phyloP scores from a whole-genome alignment of 1,139 yeast genomes.

The Wickerhamomyces sp. region DNA sequence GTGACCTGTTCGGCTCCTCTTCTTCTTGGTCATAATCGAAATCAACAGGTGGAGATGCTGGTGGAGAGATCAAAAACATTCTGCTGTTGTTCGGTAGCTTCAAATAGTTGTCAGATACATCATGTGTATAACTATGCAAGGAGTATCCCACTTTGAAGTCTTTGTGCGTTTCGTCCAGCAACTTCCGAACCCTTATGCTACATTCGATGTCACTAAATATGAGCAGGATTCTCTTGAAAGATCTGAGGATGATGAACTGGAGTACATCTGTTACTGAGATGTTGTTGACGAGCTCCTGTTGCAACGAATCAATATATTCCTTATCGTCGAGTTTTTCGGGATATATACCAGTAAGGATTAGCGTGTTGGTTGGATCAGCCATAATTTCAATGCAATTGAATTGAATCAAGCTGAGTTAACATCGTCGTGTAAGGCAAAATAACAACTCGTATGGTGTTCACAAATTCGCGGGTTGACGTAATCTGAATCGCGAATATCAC shows the following conservation, averaged over 20 bases:
- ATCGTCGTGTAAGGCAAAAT: too few relatives aligned
- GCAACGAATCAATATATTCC: constrained; percentile 10
- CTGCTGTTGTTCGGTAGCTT: constrained; percentile 28
- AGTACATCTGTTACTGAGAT: constrained; percentile 11
- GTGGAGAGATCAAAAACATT: constrained; percentile 34
- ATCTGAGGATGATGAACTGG: constrained; percentile 19
- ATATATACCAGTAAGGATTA: constrained; percentile 14
- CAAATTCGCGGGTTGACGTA: too few relatives aligned
- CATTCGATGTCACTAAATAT: constrained; percentile 12
- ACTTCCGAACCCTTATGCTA: background rate
- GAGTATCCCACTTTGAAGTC: constrained; percentile 16
- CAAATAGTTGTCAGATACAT: constrained; percentile 22
- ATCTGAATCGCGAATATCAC: background rate
- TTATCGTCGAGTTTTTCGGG: constrained; percentile 8
- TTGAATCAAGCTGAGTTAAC: background rate
- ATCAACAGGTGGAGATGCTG: constrained; percentile 36
- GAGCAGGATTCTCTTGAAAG: constrained; percentile 17
- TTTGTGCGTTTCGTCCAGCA: background rate
- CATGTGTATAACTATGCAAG: constrained; percentile 17
- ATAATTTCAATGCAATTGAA: background rate
- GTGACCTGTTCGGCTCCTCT: constrained; percentile 28
- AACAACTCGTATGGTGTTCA: too few relatives aligned
- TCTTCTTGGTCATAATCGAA: constrained; percentile 32
- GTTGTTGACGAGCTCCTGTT: constrained; percentile 12
- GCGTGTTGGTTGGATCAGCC: constrained; percentile 16